Base-by-base conservation (phyloP, 345 rosid species). In the Nasturtium officinale region DNA sequence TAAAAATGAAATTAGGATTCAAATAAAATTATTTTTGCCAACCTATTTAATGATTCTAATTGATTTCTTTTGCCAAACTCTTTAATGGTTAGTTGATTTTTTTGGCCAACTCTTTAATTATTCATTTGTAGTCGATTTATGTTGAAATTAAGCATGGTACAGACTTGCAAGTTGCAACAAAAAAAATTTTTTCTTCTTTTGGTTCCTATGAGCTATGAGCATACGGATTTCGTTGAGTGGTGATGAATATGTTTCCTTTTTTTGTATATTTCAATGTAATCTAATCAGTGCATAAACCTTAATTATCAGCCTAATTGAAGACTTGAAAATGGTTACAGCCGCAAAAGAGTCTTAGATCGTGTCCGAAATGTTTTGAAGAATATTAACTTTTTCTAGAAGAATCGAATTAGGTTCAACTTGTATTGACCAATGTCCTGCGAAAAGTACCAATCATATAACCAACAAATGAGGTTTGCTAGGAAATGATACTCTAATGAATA, bases 31-130 rank as follows among this genome's bases (percentile, higher is more conserved):
- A n/a, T 12, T 48, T 25, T 52, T 50, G 54, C 69, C 61, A 38
- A 61, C 61, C 61, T 71, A 23, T 35, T 69, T 15, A 71, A 8
- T 61, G 48, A 16, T 61, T 23, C 21, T 12, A 23, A 47, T 16
- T 48, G 9, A 38, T 29, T 10, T 10, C 18, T 43, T 63, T 63
- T 43, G 28, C 56, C 63, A 33, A 63, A 73, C 71, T 54, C 47
- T 29, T 62, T 43, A 63, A 63, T 45, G 48, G 7, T 53, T 52
- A 50, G 68, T 61, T 61, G 43, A 51, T 26, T 61, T 35, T 45
- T 40, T 40, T 45, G 29, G 21, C 11, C 21, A 50, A 35, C 16
- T 18, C 23, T 60, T 71, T 50, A 17, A 35, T 55, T 5, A 37
- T 9, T 55, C 6, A 8, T 9, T n/a, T n/a, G 21, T 18, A 33